Percentiles rank a stretch among this genome's conserved stretches.
Evolutionary conservation across 148 eudicot species (phyloP).

Genomic region (Rhododendron mucronatum): DNA sequence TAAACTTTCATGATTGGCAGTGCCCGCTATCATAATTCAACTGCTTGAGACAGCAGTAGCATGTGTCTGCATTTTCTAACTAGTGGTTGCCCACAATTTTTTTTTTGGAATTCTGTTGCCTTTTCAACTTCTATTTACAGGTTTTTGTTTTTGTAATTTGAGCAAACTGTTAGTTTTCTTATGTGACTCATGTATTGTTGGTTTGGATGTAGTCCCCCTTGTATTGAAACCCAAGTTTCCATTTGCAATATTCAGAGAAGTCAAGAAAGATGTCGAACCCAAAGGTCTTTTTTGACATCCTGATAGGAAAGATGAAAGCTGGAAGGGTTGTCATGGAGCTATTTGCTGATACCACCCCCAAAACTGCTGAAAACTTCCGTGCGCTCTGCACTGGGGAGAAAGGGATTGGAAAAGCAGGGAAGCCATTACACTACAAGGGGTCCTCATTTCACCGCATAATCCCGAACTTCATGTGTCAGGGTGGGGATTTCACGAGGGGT

Average conservation of each 20-base stretch:
- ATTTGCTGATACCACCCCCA: slow-evolving; percentile 59
- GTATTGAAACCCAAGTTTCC: background rate
- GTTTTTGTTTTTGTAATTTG: background rate
- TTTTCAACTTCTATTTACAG: background rate
- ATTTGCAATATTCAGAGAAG: slow-evolving; percentile 5
- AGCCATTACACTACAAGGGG: slow-evolving; percentile 83
- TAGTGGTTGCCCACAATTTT: background rate
- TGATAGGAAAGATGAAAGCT: slow-evolving; percentile 55
- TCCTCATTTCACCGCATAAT: slow-evolving; percentile 76
- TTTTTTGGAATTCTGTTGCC: background rate
- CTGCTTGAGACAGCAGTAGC: background rate
- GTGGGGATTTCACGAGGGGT: slow-evolving; percentile 85
- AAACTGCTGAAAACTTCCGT: slow-evolving; percentile 80
- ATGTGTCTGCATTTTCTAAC: background rate
- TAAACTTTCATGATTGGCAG: background rate
- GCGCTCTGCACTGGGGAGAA: slow-evolving; percentile 94
- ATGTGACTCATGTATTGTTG: too few relatives aligned
- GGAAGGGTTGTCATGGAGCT: slow-evolving; percentile 78
- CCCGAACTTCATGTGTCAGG: slow-evolving; percentile 88
- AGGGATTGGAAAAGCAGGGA: slow-evolving; percentile 63
- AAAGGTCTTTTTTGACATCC: slow-evolving; percentile 82
- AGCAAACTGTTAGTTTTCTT: background rate
- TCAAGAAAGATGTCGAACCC: slow-evolving; percentile 52
- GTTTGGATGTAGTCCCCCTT: background rate
- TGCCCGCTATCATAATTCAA: background rate